Evolutionary conservation across 345 rosid species (phyloP).

Genomic region (Limnanthes douglasii): DNA sequence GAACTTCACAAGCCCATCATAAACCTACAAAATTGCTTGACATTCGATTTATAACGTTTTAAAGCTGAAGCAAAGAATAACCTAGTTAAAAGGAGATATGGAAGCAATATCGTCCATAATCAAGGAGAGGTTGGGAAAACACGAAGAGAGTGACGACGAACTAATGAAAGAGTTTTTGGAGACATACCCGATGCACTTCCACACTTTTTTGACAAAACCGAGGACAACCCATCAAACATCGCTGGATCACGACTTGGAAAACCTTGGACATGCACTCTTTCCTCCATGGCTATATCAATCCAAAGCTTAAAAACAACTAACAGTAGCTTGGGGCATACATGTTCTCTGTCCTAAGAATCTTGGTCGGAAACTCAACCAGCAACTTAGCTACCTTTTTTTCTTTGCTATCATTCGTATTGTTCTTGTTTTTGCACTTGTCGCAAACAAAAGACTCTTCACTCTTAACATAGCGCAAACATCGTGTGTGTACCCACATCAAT

Average conservation of each 20-base stretch:
- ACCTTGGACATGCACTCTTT: slow-evolving; percentile 84
- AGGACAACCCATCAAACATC: slow-evolving; percentile 37
- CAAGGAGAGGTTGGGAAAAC: too few relatives aligned
- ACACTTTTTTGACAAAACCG: slow-evolving; percentile 58
- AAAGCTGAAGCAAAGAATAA: too few relatives aligned
- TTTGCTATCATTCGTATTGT: slow-evolving; percentile 29
- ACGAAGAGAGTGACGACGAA: too few relatives aligned
- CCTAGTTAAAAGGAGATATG: too few relatives aligned
- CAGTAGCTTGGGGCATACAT: too few relatives aligned
- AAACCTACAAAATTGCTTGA: too few relatives aligned
- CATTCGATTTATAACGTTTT: too few relatives aligned
- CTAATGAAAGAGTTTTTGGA: too few relatives aligned
- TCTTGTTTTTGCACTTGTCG: slow-evolving; percentile 63
- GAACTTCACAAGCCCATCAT: too few relatives aligned
- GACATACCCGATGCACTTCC: slow-evolving; percentile 81
- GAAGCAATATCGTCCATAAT: too few relatives aligned
- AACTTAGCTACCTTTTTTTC: slow-evolving; percentile 93
- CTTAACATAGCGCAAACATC: slow-evolving; percentile 77
- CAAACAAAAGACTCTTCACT: slow-evolving; percentile 73
- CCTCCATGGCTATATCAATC: slow-evolving; percentile 69
- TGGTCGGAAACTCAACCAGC: slow-evolving; percentile 82
- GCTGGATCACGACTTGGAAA: slow-evolving; percentile 76
- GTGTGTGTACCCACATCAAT: slow-evolving; percentile 96
- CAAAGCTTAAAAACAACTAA: slow-evolving; percentile 35
- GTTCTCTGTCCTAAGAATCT: slow-evolving; percentile 37